Evolutionary conservation across 306 rosid genomes (phyloP), one percentile per base, ranked within the genome.

Genomic region (Quercus cerris): DNA sequence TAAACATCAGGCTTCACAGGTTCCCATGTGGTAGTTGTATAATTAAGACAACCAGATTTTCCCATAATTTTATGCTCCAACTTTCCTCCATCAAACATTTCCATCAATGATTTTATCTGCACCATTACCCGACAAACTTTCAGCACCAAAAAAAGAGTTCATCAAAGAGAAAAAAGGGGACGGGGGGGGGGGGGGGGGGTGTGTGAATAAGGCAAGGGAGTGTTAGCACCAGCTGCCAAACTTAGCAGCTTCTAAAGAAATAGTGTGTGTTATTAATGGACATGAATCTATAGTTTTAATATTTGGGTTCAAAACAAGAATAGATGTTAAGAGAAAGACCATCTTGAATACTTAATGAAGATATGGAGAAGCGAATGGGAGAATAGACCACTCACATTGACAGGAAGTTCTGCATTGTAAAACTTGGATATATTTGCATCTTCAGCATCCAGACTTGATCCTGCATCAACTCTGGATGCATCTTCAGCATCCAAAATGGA

Each of bases 21-120:
- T 71, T 92, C 92, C 97, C 98, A 92, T 0, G 82, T 3, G n/a
- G 91, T 87, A 1, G 93, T 78, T 70, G 80, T 70, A 81, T 92
- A 88, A 84, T 91, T 70, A 30, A 89, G 81, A 70, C 97, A 88
- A 51, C 94, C 92, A 4, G 86, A 87, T 86, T 87, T 83, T 64
- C 74, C 90, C 97, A 91, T 92, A 33, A 86, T 86, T 28, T 75
- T 89, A 13, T 87, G 92, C 80, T 91, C 97, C 77, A 94, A 51
- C 83, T 81, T 82, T 80, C 93, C 97, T 78, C 97, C 97, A 20
- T 80, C 81, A 56, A 94, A 90, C 30, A 92, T 68, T 78, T 79
- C 91, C 93, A 91, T 89, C 85, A 87, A 25, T 9, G 84, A 82
- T 31, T 44, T 81, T 85, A 86, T 79, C 98, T 94, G 85, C 78